Conservation (phyloP, 1,139 yeast species). For the Insectozyma bohioensis region DNA sequence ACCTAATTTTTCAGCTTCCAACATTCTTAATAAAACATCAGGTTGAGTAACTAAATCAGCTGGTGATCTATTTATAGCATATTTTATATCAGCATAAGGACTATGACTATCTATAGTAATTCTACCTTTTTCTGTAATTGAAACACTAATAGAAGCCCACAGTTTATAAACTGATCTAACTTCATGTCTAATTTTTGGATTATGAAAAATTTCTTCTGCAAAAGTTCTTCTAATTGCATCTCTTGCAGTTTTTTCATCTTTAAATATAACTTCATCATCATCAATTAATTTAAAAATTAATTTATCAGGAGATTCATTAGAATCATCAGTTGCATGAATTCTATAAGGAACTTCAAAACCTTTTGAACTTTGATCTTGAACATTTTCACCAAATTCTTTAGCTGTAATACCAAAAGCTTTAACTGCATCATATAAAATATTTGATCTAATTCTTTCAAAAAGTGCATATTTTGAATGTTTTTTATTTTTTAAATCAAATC, state of each 20-base stretch:
- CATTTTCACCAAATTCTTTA: constrained; percentile 80
- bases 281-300: constrained; percentile 57
- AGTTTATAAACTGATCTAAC: constrained; percentile 69
- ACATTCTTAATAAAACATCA: constrained; percentile 81
- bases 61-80: constrained; percentile 79
- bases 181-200: constrained; percentile 77
- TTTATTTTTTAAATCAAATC: constrained; percentile 31
- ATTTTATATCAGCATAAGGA: constrained; percentile 86
- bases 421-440: constrained; percentile 68
- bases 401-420: constrained; percentile 76
- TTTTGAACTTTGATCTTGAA: constrained; percentile 56
- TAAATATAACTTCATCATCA: constrained; percentile 54
- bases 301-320: constrained; percentile 62
- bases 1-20: constrained; percentile 81
- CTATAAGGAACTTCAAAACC: constrained; percentile 53
- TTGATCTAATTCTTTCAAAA: constrained; percentile 73
- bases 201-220: constrained; percentile 78
- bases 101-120: constrained; percentile 76
- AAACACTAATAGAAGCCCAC: constrained; percentile 70
- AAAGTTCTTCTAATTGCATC: constrained; percentile 74
- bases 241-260: constrained; percentile 62
- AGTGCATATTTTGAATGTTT: constrained; percentile 72
- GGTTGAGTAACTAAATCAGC: constrained; percentile 73
- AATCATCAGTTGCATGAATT: constrained; percentile 76
- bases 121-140: constrained; percentile 85